Conservation (phyloP, 805 yeast species). For the Yamadazyma endophytica region DNA sequence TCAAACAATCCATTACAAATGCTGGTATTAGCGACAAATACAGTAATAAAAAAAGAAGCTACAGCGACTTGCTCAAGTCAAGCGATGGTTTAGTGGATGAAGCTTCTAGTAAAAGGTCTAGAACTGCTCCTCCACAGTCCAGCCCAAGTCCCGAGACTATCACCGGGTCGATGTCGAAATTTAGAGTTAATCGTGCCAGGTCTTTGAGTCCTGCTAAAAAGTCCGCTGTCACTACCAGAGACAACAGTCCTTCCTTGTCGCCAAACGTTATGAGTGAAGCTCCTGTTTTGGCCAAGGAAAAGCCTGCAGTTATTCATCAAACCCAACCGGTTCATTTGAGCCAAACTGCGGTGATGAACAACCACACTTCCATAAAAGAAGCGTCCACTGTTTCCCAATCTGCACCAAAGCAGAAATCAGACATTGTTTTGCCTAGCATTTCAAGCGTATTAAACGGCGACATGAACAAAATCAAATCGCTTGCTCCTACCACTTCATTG, state of each 20-base stretch:
- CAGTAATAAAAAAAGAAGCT: conserved; percentile 22
- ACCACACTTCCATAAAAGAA: too few species aligned
- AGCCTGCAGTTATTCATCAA: too few species aligned
- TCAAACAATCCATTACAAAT: conserved; percentile 17
- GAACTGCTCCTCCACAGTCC: conserved; percentile 45
- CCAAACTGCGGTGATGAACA: too few species aligned
- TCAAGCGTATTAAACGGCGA: conserved; percentile 26
- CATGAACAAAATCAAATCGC: conserved; percentile 19
- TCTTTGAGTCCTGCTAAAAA: conserved; percentile 32
- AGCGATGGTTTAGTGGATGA: conserved; percentile 2
- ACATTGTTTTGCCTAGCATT: conserved; percentile 30
- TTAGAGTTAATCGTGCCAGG: conserved; percentile 15
- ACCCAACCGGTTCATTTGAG: too few species aligned
- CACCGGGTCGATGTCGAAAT: too few species aligned
- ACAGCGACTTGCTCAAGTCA: conserved; percentile 19
- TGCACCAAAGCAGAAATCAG: too few species aligned
- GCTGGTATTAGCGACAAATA: conserved; percentile 9
- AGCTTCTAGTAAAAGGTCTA: conserved; percentile 28
- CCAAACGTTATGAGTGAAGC: too few species aligned
- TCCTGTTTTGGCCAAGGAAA: too few species aligned
- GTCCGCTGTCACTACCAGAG: too few species aligned
- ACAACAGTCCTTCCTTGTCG: too few species aligned
- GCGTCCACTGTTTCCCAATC: conserved; percentile 3
- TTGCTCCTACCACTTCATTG: conserved; percentile 39
- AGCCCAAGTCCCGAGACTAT: conserved; percentile 17